phyloP scores from a whole-genome alignment of 805 yeast species.

The Kuraishia molischiana region DNA sequence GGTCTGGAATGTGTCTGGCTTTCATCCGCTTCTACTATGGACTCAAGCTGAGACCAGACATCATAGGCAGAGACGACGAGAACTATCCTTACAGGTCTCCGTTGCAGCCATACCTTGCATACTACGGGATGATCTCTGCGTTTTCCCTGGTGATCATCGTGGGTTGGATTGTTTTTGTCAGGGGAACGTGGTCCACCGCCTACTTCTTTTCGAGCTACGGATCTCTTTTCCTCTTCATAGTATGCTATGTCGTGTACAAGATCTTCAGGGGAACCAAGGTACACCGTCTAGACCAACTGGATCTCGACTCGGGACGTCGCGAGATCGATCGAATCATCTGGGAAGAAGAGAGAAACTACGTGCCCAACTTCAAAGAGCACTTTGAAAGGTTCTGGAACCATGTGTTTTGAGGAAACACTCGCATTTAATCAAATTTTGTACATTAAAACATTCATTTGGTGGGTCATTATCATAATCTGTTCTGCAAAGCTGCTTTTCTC shows the following conservation, averaged over 20 bases:
- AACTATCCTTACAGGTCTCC: constrained; percentile 47
- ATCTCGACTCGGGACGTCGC: constrained; percentile 75
- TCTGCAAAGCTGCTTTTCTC: constrained; percentile 31
- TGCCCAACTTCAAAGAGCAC: constrained; percentile 21
- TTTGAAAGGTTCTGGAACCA: constrained; percentile 9
- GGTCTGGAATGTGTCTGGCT: constrained; percentile 60
- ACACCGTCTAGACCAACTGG: constrained; percentile 63
- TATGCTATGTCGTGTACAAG: constrained; percentile 40
- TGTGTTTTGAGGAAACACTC: constrained; percentile 5
- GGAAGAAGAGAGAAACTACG: constrained; percentile 53
- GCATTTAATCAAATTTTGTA: neutral
- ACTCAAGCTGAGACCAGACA: constrained; percentile 43
- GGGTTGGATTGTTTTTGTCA: constrained; percentile 43
- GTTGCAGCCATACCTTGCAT: constrained; percentile 45
- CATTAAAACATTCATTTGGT: neutral
- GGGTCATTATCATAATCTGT: neutral
- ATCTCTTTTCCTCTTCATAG: constrained; percentile 31
- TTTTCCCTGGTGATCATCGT: constrained; percentile 29
- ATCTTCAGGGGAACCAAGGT: constrained; percentile 51
- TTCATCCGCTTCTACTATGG: constrained; percentile 47
- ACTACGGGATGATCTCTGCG: constrained; percentile 35
- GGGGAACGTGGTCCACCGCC: constrained; percentile 36
- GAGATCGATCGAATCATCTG: constrained; percentile 75
- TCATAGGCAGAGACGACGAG: constrained; percentile 41
- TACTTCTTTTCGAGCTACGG: constrained; percentile 48